These are phyloP conservation scores for Arthrinium puccinioides DNA, from an alignment of 2,329 filamentous ascomycete genomes.

Conservation along the genomic window DNA sequence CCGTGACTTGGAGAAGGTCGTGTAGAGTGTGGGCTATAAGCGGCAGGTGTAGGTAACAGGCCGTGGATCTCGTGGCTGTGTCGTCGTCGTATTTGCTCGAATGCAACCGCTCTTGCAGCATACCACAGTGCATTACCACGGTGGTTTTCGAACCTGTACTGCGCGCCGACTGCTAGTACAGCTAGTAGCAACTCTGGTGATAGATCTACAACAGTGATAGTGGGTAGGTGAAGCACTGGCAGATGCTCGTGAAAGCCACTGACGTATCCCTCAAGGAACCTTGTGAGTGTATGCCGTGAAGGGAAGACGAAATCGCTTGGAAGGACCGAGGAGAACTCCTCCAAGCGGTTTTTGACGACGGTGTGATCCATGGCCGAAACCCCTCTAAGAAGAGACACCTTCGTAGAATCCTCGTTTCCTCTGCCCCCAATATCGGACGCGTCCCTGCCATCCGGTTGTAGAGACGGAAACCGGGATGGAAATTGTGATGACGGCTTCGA, in stretches of 20 bases:
- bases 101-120: constrained; percentile 48
- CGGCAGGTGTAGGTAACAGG: constrained; percentile 46
- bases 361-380: constrained; percentile 49
- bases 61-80: constrained; percentile 51
- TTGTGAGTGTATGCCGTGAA: constrained; percentile 59
- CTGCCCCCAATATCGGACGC: constrained; percentile 25
- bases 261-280: constrained; percentile 65
- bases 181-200: constrained; percentile 62
- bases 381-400: constrained; percentile 31
- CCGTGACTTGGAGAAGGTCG: constrained; percentile 50
- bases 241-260: constrained; percentile 55
- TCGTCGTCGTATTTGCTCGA: constrained; percentile 51
- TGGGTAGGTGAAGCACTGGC: constrained; percentile 60
- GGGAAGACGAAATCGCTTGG: constrained; percentile 60
- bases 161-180: constrained; percentile 59
- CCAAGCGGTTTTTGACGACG: constrained; percentile 49
- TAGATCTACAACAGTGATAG: constrained; percentile 55
- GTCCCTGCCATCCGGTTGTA: constrained; percentile 46
- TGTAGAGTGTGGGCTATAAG: constrained; percentile 54
- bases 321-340: constrained; percentile 54
- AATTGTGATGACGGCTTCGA: constrained; percentile 46
- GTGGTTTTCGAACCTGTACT: constrained; percentile 56
- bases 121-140: constrained; percentile 55
- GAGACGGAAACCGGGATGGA: constrained; percentile 46
- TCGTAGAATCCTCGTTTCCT: constrained; percentile 33